Conservation (phyloP, 2,329 filamentous ascomycete species). For the Plectosphaerella cucumerina region DNA sequence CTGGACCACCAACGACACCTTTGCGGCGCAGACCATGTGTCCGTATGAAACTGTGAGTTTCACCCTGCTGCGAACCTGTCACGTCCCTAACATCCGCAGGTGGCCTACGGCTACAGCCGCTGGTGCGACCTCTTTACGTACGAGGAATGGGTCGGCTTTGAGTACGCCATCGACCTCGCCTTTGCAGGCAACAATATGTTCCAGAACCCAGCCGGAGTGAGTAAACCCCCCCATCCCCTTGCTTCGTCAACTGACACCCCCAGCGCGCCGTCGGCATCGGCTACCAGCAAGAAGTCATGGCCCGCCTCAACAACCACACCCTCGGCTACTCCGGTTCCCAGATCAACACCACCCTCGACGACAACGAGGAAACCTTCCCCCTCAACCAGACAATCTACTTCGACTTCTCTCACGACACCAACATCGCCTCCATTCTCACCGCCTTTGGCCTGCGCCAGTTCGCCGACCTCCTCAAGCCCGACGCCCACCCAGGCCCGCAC, state of each 20-base stretch:
- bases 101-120: constrained; percentile 69
- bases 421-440: constrained; percentile 65
- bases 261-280: constrained; percentile 68
- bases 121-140: constrained; percentile 75
- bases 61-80: neutral
- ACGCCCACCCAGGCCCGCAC: constrained; percentile 50
- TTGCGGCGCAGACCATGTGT: constrained; percentile 67
- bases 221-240: constrained; percentile 15
- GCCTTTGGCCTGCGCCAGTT: constrained; percentile 73
- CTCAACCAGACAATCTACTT: constrained; percentile 70
- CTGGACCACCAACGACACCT: constrained; percentile 61
- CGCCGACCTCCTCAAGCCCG: constrained; percentile 50
- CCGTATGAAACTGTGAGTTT: constrained; percentile 63
- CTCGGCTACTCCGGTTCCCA: constrained; percentile 54
- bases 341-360: constrained; percentile 68
- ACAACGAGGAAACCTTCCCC: constrained; percentile 65
- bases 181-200: constrained; percentile 62
- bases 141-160: constrained; percentile 68
- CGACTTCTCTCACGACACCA: constrained; percentile 76
- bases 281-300: constrained; percentile 69
- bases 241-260: constrained; percentile 28
- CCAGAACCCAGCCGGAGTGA: constrained; percentile 57
- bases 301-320: constrained; percentile 64
- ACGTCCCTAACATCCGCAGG: constrained; percentile 19
- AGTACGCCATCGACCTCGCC: constrained; percentile 64